These are phyloP conservation scores for Phytophthora sansomeana DNA, from an alignment of 352 stramenopile species.

Conservation along the genomic window DNA sequence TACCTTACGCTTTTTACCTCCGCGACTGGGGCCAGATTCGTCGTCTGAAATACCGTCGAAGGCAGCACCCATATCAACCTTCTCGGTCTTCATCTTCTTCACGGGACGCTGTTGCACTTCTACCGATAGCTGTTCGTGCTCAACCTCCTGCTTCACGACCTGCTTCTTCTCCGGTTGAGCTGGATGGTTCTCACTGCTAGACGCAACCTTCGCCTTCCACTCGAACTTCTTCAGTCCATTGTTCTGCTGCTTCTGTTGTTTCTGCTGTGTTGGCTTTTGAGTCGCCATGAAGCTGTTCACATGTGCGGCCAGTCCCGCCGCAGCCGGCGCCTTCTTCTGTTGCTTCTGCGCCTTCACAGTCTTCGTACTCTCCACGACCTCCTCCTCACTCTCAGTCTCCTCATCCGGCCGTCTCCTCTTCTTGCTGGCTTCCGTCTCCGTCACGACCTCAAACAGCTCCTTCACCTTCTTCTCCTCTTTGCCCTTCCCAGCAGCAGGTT, in stretches of 20 bases:
- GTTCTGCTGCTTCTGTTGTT: conserved; percentile 10
- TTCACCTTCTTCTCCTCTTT: conserved; percentile 28
- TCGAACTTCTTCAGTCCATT: conserved; percentile 34
- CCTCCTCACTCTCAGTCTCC: conserved; percentile 33
- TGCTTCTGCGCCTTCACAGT: conserved; percentile 18
- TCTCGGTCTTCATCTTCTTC: conserved; percentile 53
- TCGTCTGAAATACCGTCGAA: conserved; percentile 74
- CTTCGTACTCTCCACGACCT: conserved; percentile 33
- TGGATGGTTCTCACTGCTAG: too few species aligned
- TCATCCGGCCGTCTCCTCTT: conserved; percentile 42
- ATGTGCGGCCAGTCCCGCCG: conserved; percentile 44
- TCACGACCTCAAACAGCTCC: conserved; percentile 47
- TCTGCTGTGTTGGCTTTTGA: conserved; percentile 13
- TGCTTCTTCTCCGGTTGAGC: too few species aligned
- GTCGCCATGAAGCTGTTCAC: conserved; percentile 48
- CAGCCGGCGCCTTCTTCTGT: conserved; percentile 11
- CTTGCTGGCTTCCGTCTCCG: conserved; percentile 30
- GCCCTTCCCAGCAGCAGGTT: conserved; percentile 4
- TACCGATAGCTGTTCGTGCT: neutral
- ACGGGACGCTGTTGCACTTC: conserved; percentile 18
- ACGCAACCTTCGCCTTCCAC: conserved; percentile 41
- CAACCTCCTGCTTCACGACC: conserved; percentile 5
- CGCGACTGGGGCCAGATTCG: conserved; percentile 22
- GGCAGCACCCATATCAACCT: conserved; percentile 78
- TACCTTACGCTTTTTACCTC: conserved; percentile 40